These are phyloP conservation scores for Pseudocercospora cruenta DNA, from an alignment of 2,329 filamentous ascomycete genomes.

Conservation along the genomic window DNA sequence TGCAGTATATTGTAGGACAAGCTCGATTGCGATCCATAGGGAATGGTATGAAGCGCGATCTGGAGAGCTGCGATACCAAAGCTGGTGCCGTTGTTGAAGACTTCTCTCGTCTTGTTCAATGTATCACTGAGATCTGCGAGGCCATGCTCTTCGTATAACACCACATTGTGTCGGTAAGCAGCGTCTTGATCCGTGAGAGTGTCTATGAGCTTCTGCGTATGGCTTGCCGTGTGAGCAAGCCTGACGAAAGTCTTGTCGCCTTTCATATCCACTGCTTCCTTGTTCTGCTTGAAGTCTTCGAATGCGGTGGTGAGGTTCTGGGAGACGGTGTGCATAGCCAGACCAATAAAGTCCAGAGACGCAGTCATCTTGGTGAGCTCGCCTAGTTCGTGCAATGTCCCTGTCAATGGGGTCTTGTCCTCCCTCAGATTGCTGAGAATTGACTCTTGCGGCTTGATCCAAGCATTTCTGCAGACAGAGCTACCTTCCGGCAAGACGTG, in stretches of 20 bases:
- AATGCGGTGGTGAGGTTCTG: conserved; percentile 14
- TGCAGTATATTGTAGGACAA: conserved; percentile 7
- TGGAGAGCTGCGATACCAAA: neutral
- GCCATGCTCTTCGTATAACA: conserved; percentile 6
- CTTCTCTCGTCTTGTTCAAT: neutral
- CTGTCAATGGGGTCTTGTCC: conserved; percentile 12
- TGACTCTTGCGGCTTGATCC: conserved; percentile 1
- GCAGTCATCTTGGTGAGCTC: conserved; percentile 13
- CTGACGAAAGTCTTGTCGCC: neutral
- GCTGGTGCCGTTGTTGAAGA: neutral
- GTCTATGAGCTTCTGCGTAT: conserved; percentile 9
- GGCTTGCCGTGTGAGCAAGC: neutral
- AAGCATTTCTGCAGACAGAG: conserved; percentile 7
- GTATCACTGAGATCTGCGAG: conserved; percentile 4
- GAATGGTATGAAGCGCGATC: conserved; percentile 4
- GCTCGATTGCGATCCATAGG: conserved; percentile 4
- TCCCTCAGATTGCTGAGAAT: neutral
- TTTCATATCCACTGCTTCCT: neutral
- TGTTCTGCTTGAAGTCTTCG: conserved; percentile 1
- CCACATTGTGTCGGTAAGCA: conserved; percentile 4
- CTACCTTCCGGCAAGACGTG: neutral
- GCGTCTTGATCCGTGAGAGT: conserved; percentile 13
- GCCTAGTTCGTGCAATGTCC: conserved; percentile 6
- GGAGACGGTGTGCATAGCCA: conserved; percentile 15
- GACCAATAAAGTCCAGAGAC: conserved; percentile 17